These are phyloP conservation scores for Metarhizium brunneum DNA, from an alignment of 2,329 filamentous ascomycete species.

Conservation along the genomic window DNA sequence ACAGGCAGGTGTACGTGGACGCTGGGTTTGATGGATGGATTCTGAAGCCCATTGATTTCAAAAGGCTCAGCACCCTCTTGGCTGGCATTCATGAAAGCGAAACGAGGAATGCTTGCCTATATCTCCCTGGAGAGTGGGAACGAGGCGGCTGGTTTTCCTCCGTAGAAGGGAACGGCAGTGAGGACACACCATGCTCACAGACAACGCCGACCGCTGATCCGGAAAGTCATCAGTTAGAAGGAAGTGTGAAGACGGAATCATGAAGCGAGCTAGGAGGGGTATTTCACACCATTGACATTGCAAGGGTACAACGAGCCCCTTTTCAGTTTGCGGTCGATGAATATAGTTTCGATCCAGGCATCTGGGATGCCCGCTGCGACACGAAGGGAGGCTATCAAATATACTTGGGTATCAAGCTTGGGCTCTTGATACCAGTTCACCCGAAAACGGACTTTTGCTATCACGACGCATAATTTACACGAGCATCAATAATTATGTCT, in stretches of 20 bases:
- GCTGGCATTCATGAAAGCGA: slow-evolving; percentile 56
- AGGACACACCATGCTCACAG: slow-evolving; percentile 12
- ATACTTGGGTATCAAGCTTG: too few relatives aligned
- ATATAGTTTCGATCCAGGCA: too few relatives aligned
- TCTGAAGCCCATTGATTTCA: slow-evolving; percentile 78
- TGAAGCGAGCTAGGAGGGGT: not conserved
- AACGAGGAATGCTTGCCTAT: slow-evolving; percentile 53
- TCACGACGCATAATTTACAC: too few relatives aligned
- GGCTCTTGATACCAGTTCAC: too few relatives aligned
- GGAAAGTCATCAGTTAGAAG: not conserved
- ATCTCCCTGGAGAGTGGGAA: slow-evolving; percentile 68
- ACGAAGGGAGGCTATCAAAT: too few relatives aligned
- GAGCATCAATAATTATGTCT: too few relatives aligned
- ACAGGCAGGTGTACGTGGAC: slow-evolving; percentile 60
- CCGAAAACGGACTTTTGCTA: too few relatives aligned
- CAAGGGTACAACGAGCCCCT: not conserved
- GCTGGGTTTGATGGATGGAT: slow-evolving; percentile 89
- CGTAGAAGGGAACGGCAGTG: slow-evolving; percentile 6
- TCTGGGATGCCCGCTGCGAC: too few relatives aligned
- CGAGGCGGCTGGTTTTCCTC: slow-evolving; percentile 69
- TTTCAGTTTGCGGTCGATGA: not conserved
- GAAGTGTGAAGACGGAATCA: not conserved
- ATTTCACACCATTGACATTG: not conserved
- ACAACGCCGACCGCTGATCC: slow-evolving; percentile 18
- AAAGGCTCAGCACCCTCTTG: slow-evolving; percentile 60